Base-by-base conservation (phyloP, 2,329 filamentous ascomycete genomes). In the Pseudogymnoascus sp. region DNA sequence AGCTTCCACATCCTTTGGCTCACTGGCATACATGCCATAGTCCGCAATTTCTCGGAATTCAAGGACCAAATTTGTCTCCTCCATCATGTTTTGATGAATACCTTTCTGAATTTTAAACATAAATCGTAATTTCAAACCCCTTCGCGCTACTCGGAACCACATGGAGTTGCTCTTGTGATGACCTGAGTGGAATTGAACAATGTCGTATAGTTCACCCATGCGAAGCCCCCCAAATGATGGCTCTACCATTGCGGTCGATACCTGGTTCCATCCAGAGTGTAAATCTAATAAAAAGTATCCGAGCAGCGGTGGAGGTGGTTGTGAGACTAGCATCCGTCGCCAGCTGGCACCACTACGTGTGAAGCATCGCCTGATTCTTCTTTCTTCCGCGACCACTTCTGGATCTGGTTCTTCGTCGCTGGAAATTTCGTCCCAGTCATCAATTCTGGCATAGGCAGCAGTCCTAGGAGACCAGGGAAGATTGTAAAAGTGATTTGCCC, bases 321-420 rank as follows among this genome's bases (percentile, higher is more conserved):
- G 58, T 22, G 58, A 60, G 20, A 60, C 58, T 20, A 60, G 12
- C 58, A 60, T 60, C 30, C 6, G 38, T 25, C 58, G 35, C 58
- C 58, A 60, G n/a, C 58, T 60, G 1, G 25, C 58, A 43, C 58
- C 58, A 14, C 38, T 35, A 3, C 58, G 58, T 2, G 39, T 60
- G 25, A 57, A 60, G 22, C 25, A 14, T 57, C 58, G 58, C 12
- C 58, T 25, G 6, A 22, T 54, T 12, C 14, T 9, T 4, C 18
- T 50, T 9, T 54, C 43, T 18, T 54, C n/a, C 2, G n/a, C 25
- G 2, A 33, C 4, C n/a, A 33, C n/a, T 30, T 30, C 25, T 18
- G n/a, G 43, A 2, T 12, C 43, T 6, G 6, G 9, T 12, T 54
- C 25, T 18, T 12, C n/a, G 12, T 18, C 9, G 2, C 12, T 1